A percentile compares a stretch with the other conserved stretches of the same genome.
Evolutionary conservation across 2,329 filamentous ascomycete species (phyloP).

Genomic region (Helminthosporium solani): DNA sequence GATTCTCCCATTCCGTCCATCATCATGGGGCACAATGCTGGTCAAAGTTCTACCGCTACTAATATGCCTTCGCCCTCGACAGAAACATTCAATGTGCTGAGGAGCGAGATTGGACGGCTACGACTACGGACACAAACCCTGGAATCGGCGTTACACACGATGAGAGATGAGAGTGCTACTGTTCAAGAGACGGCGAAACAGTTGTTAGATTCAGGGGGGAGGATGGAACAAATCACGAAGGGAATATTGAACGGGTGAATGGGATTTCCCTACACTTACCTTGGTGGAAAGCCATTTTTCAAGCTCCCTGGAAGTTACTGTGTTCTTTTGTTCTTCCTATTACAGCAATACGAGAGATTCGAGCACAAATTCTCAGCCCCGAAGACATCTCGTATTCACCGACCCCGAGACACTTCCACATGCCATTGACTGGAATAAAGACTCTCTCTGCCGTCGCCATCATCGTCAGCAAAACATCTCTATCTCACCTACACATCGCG

Average conservation of each 20-base stretch:
- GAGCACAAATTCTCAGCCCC: too few species aligned
- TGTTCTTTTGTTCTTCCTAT: too few species aligned
- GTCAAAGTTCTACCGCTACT: background rate
- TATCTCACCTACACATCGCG: too few species aligned
- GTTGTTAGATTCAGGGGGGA: constrained; percentile 28
- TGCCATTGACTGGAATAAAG: too few species aligned
- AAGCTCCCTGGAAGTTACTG: too few species aligned
- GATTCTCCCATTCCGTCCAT: constrained; percentile 3
- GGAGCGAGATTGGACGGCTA: constrained; percentile 32
- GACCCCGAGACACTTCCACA: too few species aligned
- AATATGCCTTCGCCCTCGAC: constrained; percentile 13
- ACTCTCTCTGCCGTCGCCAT: too few species aligned
- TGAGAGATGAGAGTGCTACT: constrained; percentile 29
- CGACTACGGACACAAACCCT: constrained; percentile 30
- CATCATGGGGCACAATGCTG: constrained; percentile 2
- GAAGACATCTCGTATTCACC: too few species aligned
- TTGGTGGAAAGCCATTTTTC: background rate
- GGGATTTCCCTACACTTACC: background rate
- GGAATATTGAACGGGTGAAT: constrained; percentile 5
- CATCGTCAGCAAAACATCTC: too few species aligned
- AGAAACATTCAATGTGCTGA: constrained; percentile 34
- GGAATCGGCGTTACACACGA: constrained; percentile 27
- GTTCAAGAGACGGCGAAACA: constrained; percentile 30
- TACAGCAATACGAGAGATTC: too few species aligned
- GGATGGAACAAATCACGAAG: constrained; percentile 22